Evolutionary conservation across 202 grass and related monocot species (phyloP), one percentile per base, ranked within the genome.

Genomic region (Carex sylvatica): DNA sequence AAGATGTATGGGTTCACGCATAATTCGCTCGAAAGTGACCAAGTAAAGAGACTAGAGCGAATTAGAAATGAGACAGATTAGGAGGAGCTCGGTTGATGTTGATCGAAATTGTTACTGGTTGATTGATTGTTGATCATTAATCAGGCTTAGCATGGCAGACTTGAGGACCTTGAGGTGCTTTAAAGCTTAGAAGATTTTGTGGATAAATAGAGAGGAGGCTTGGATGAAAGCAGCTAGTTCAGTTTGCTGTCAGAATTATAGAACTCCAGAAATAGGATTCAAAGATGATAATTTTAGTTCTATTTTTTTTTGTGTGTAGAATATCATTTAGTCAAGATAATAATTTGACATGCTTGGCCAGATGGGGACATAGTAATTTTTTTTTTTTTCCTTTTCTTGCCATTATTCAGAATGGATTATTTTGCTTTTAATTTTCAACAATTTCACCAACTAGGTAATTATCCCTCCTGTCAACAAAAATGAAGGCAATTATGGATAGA

Each of bases 1-100:
- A 74, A 85, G 38, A 87, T 95, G 22, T 98, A 98, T 55, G 95
- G 95, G 1, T 98, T 98, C 77, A 71, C 74, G 44, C 95, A 98
- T 81, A 77, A 93, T 82, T 93, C 92, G 40, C 90, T 98, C 54
- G 73, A 86, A 52, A 86, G 83, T 55, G 85, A 88, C 46, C 82
- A 4, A 53, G 46, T 74, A 30, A 84, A 78, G 18, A 82, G 88
- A 53, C 5, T 74, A 53, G 84, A 78, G 18, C 82, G 91, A 5
- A 67, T 94, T 69, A 87, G 83, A 77, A 91, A 94, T 42, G 86
- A 88, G 9, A 90, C 86, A 6, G 83, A 23, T 24, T 24, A 72
- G 10, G 23, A 19, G 18, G 4, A 6, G 26, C 12, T 15, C 1
- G 15, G 11, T 30, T 5, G 9, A 64, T 28, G 23, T 28, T 28